Base-by-base conservation (phyloP, 768 basidiomycete species). In the Trametes maxima region DNA sequence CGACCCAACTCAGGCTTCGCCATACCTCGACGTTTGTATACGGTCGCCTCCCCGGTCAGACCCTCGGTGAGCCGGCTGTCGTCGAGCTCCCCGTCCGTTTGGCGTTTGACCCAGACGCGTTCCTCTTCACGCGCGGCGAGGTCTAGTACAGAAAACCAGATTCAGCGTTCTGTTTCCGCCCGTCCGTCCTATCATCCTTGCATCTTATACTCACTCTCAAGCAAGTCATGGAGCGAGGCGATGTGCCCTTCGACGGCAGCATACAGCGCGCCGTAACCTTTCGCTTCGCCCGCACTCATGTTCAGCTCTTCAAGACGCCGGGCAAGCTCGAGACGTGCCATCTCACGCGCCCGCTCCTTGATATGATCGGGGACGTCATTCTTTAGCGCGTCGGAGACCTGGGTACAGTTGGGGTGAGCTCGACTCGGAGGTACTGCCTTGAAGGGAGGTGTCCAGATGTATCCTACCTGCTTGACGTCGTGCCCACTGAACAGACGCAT, bases 21-120 rank as follows among this genome's bases (percentile, higher is more conserved):
- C 85, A 85, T 85, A 3, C 84, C 83, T 25, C 87, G 80, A 24
- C 86, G 82, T 66, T 89, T 89, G 72, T 89, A 89, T 2, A 89
- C 86, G 0, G 86, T 83, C 10, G 84, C 78, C 68, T 89, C 87
- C 10, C 87, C 87, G 11, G 86, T 88, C 36, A 89, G 69, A 21
- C 86, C 86, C 68, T 89, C 87, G 12, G 85, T 85, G 53, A 89
- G 70, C 16, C 87, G 79, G 59, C 78, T 84, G 67, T 88, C 86
- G 63, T 89, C 87, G 5, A 89, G 76, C 65, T 89, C 87, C 39
- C 87, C 87, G 66, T 89, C 87, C 1, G 83, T 87, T 71, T 87
- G 87, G 2, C 86, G 81, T 68, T 87, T 89, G 16, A 88, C 75
- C 87, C 86, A 89, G 2, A 89, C 81, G 13, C 86, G 81, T 63